Base-by-base conservation (phyloP, 371 early-diverging fungal species). In the Cladochytrium tenue region DNA sequence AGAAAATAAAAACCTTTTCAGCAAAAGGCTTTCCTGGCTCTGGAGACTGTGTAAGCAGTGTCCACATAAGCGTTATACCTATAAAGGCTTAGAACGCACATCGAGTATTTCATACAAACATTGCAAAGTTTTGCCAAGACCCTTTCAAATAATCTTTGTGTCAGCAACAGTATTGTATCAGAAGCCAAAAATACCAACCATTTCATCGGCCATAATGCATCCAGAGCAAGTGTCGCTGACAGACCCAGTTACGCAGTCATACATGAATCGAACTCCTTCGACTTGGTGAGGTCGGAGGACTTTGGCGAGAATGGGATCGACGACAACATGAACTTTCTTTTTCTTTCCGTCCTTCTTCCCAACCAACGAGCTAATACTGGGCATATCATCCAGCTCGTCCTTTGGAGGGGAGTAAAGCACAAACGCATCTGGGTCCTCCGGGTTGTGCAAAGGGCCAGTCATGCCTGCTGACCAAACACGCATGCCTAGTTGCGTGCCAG, bases 141-240 rank as follows among this genome's bases (percentile, higher is more conserved):
- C 97, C 83, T 79, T 31, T 35, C 2, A 36, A 31, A 28, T 43
- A 32, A 62, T 7, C n/a, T 62, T 35, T 58, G 55, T 28, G 15
- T 25, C 26, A 10, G 58, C 26, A 27, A 3, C 23, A 31, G n/a
- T 30, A 13, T 20, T 27, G 31, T 34, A 51, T 26, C 1, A 68
- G 28, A 34, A 52, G 61, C n/a, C 5, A n/a, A n/a, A n/a, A n/a
- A n/a, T n/a, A n/a, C n/a, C n/a, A n/a, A 78, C 81, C 96, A 96
- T 96, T 74, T 96, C 98, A 79, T 97, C 98, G 1, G 98, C 98
- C 95, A 96, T 95, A 63, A 97, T 97, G 71, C 95, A 95, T 5
- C 94, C 94, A 68, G 75, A 88, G 0, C 80, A 81, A 66, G 78
- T 73, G 25, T 81, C 79, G 34, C 82, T 80, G 3, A 84, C 85